Conservation (phyloP, 2,329 filamentous ascomycete species). For the Claviceps purpurea region DNA sequence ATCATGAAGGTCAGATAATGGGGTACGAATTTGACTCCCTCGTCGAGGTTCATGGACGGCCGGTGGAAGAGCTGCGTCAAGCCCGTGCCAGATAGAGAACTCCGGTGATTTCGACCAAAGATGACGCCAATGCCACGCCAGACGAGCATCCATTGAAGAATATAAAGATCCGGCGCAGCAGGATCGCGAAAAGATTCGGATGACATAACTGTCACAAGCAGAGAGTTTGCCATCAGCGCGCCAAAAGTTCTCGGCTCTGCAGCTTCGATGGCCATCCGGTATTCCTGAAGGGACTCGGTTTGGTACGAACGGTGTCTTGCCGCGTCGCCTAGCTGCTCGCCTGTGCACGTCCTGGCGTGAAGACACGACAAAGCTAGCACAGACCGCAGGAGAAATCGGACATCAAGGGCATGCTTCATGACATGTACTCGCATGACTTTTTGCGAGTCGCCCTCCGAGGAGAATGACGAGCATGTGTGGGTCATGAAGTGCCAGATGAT, state of each 20-base stretch:
- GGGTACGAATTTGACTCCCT: constrained; percentile 28
- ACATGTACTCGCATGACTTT: constrained; percentile 32
- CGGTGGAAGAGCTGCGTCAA: constrained; percentile 34
- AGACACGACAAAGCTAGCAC: constrained; percentile 38
- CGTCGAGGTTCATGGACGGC: constrained; percentile 33
- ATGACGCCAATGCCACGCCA: constrained; percentile 41
- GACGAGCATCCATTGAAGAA: constrained; percentile 42
- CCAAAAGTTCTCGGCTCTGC: constrained; percentile 32
- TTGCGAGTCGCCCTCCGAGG: constrained; percentile 21
- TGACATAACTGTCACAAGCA: constrained; percentile 37
- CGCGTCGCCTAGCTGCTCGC: constrained; percentile 13
- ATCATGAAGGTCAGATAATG: constrained; percentile 36
- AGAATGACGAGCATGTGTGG: constrained; percentile 32
- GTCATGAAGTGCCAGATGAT: constrained; percentile 42
- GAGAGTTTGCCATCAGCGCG: constrained; percentile 36
- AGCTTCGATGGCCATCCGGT: constrained; percentile 35
- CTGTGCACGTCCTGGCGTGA: constrained; percentile 16
- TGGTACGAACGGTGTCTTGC: constrained; percentile 30
- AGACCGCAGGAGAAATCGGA: constrained; percentile 41
- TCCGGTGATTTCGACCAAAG: constrained; percentile 21
- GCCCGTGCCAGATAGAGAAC: constrained; percentile 24
- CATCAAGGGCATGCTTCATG: constrained; percentile 35
- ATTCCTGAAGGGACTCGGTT: constrained; percentile 35
- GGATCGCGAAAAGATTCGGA: constrained; percentile 37
- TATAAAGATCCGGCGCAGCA: constrained; percentile 30